Evolutionary conservation across 208 protist genomes (phyloP), one percentile per base, ranked within the genome.

Genomic region (Porcisia hertigi): DNA sequence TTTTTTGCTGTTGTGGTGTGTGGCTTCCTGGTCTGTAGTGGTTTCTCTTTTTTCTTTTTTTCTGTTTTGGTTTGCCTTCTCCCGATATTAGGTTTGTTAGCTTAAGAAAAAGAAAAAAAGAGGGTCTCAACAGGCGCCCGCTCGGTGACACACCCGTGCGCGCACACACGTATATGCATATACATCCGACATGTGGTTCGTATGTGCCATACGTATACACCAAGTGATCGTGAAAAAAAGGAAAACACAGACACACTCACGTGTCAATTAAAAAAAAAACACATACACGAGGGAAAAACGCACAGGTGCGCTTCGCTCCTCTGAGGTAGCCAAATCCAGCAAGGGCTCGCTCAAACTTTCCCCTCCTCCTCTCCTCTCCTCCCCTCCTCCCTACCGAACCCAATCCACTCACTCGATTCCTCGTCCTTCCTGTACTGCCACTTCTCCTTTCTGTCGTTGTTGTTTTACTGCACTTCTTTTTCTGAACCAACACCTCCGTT

Each of bases 31-130:
- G 47, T 52, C 47, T 52, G 47, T 52, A 14, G 63, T 14, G 20
- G 41, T 52, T 25, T 49, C 47, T 34, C 20, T 52, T 67, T 34
- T 14, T 62, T 45, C 16, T 71, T n/a, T 71, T 71, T 55, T 71
- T 23, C 11, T 59, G 30, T 23, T 5, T 25, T 39, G 23, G 2
- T 41, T 14, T 18, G 18, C n/a, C 60, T 34, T 7, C 18, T 30
- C 55, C 18, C 47, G 43, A 14, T 23, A 36, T n/a, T 52, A 14
- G n/a, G 30, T 41, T 49, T 18, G 7, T 45, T 25, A 53, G 36
- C n/a, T 8, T 8, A 36, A 53, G 47, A 74, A 64, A 52, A 39
- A 34, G 43, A 47, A 53, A 34, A 49, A 63, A 53, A 65, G 55
- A 7, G 54, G 49, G 30, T 3, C 9, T 16, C 18, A 39, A 41